Evolutionary conservation across 495 filamentous ascomycete species (phyloP).

Genomic region (Penicillium maclennaniae): DNA sequence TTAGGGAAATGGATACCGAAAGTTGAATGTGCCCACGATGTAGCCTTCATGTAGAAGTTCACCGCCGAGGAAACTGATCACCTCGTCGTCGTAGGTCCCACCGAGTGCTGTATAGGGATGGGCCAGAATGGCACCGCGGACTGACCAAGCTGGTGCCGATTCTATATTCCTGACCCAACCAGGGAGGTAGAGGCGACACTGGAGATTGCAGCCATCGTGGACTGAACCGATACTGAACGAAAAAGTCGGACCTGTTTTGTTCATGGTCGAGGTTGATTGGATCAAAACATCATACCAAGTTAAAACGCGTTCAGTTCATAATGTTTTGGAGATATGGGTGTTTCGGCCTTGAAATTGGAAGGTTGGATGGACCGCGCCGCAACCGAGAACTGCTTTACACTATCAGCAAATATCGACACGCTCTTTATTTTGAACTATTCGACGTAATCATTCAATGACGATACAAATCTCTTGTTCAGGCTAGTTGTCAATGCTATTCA

Average conservation of each 20-base stretch:
- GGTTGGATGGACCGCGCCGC: not conserved
- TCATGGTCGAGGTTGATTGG: conserved; percentile 10
- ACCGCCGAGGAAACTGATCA: conserved; percentile 60
- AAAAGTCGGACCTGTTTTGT: conserved; percentile 54
- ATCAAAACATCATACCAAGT: not conserved
- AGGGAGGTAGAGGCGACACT: conserved; percentile 80
- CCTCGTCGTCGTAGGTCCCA: conserved; percentile 76
- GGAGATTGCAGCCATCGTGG: conserved; percentile 67
- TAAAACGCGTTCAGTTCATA: not conserved
- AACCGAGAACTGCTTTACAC: not conserved
- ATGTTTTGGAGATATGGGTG: not conserved
- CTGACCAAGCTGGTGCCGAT: conserved; percentile 31
- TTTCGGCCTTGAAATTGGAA: not conserved
- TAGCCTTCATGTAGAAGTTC: conserved; percentile 65
- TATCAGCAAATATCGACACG: not conserved
- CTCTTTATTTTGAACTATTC: not conserved
- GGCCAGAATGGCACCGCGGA: conserved; percentile 71
- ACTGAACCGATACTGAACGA: conserved; percentile 80
- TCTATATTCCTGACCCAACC: conserved; percentile 26
- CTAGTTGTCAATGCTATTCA: not conserved
- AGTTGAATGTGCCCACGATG: conserved; percentile 88
- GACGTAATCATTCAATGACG: not conserved
- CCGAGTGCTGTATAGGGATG: conserved; percentile 90
- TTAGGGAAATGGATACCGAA: conserved; percentile 56
- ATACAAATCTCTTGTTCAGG: not conserved